Evolutionary conservation across 192 early-diverging fungal genomes (phyloP), one percentile per base, ranked within the genome.

Genomic region (Entophlyctis helioformis): DNA sequence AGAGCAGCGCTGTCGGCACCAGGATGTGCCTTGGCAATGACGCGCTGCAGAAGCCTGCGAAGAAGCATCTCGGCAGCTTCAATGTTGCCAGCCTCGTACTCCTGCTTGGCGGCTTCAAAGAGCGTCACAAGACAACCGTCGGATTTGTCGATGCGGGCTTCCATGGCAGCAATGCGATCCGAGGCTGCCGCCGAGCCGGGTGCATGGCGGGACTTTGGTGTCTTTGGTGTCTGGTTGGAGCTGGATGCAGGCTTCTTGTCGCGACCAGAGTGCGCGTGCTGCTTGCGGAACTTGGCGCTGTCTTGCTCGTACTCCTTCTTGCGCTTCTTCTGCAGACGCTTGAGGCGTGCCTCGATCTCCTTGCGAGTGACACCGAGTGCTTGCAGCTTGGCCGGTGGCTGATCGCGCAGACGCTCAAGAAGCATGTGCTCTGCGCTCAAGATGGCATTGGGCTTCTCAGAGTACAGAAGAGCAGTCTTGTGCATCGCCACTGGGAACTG

Each of bases 401-500:
- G 53, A 10, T 53, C 48, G 31, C 44, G 49, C 11, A 51, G 37
- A 15, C 38, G 34, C 11, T 33, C 48, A 15, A 56, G 39, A 2
- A 59, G 45, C 47, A 51, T 52, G 21, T 54, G 41, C 20, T 66
- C 62, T n/a, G 60, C 57, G 12, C 41, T 66, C 21, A 50, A 60
- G 16, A 59, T 36, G 13, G 56, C 40, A 15, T 62, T 53, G 1
- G 67, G 62, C 38, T 55, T 49, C 36, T 68, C 50, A 8, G 65
- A 48, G 46, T 72, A 75, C 2, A 75, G 57, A 9, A 75, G 37
- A 15, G 65, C 72, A 16, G 72, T 75, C 29, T 53, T 50, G 31
- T 64, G 60, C 72, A 75, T 75, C n/a, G 63, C 58, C 6, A 63
- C 32, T 11, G 72, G 72, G 51, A 67, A 75, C 8, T 63, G 28